Base-by-base conservation (phyloP, 768 basidiomycete genomes). In the Hygrophorus pudorinus region DNA sequence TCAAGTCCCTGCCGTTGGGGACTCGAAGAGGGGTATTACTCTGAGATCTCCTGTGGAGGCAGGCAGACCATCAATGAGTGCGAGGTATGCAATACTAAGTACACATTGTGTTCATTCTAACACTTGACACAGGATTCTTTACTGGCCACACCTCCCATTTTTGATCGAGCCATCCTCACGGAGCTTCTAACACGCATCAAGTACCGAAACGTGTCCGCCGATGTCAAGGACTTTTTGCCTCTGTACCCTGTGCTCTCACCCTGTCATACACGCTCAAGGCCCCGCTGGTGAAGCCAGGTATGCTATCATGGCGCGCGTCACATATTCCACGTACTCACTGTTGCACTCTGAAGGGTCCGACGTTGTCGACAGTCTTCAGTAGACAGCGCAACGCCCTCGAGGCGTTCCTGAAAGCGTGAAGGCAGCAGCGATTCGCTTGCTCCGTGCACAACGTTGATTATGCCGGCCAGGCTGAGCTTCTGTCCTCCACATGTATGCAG, bases 11-110 rank as follows among this genome's bases (percentile, higher is more conserved):
- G 88, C 92, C 18, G 92, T 94, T 27, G 93, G 94, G 31, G 96
- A 98, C 69, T 89, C 87, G 46, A 98, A 97, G 79, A 77, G 90
- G 45, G 96, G 71, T 98, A 97, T 67, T 91, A 92, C 65, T 93
- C 89, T 9, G 93, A 98, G 73, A 92, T 98, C 57, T 83, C 93
- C 70, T 94, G 93, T 59, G 93, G 93, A 53, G 93, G 93, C 21
- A 73, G 89, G 50, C 87, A 85, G 51, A 89, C 86, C 9, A 92
- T 94, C 78, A 97, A 97, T 64, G 87, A 93, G 64, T 97, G 94
- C 73, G 91, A 94, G 72, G 84, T 82, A 51, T 10, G 73, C 59
- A 28, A 33, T 48, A 2, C 1, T 39, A n/a, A 34, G 11, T 11
- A 10, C 14, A 45, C 27, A 29, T n/a, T 33, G 29, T 11, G 16